Evolutionary conservation across 164 flowering plant species (phyloP), one percentile per base, ranked within the genome.

Genomic region (Piper longum): DNA sequence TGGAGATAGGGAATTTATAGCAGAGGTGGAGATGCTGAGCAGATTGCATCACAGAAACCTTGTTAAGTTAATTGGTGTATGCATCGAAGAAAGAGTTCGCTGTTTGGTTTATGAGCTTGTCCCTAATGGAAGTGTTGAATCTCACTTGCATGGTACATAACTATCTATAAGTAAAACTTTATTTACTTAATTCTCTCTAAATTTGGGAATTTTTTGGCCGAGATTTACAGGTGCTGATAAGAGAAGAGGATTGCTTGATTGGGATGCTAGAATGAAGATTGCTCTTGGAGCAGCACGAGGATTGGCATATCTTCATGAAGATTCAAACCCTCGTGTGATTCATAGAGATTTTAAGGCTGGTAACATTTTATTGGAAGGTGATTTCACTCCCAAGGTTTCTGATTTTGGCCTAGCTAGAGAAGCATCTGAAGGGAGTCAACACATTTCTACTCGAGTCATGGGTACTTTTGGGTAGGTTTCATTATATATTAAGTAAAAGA

Each of bases 281-380:
- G 96, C 97, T 59, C 89, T 95, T 74, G 97, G 99, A 67, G 89
- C 99, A 56, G 99, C 97, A 19, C 84, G 99, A 72, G 99, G 95
- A 54, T 76, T 93, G 71, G 99, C 99, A 56, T 93, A 93, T 74
- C 97, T 95, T 69, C 99, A 91, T 66, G 99, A 95, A 75, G 99
- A 95, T 77, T 91, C 99, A 59, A 95, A 87, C 67, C 99, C 99
- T 56, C 96, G 90, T 60, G 97, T 95, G 13, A 95, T 95, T 70
- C 99, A 95, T 71, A 80, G 99, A 56, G 97, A 95, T 76, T 95
- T 95, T 68, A 95, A 95, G 82, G 91, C 97, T 64, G 83, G 95
- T 69, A 95, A 95, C 76, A 86, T 93, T 68, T 69, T 93, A 56
- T 66, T 93, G 58, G 95, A 90, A 74, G 83, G 79, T 65, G 99